A percentile compares a stretch with the other conserved stretches of the same genome.
phyloP scores from a whole-genome alignment of 2,329 filamentous ascomycete genomes.

The Aureobasidium sp. region DNA sequence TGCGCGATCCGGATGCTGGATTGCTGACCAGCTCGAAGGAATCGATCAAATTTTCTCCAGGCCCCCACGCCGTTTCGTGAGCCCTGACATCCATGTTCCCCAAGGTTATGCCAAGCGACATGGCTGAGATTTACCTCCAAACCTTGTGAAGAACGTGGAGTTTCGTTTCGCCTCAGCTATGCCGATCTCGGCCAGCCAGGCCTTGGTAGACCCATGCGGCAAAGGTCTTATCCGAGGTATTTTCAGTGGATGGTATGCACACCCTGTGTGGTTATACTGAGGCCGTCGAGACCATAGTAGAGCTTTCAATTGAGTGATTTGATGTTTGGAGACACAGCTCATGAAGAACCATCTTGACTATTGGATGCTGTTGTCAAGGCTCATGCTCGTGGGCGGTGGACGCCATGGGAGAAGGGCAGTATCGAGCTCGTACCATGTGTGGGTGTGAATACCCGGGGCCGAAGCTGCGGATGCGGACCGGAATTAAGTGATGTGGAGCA shows the following conservation, averaged over 20 bases:
- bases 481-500: not conserved
- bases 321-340: no score
- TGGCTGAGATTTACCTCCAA: not conserved
- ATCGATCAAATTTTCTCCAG: constrained; percentile 1
- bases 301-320: not conserved
- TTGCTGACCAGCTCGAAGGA: not conserved
- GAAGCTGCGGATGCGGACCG: not conserved
- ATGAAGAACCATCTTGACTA: not conserved
- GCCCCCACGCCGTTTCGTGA: not conserved
- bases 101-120: not conserved
- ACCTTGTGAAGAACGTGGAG: not conserved
- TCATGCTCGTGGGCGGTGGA: not conserved
- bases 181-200: not conserved
- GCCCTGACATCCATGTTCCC: constrained; percentile 4
- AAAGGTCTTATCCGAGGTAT: not conserved
- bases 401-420: no score
- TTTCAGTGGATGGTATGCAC: not conserved
- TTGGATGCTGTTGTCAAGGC: no score
- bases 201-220: not conserved
- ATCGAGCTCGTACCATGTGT: no score
- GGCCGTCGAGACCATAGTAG: no score
- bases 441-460: not conserved
- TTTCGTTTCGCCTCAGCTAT: not conserved
- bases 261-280: not conserved
- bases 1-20: not conserved